Evolutionary conservation across 495 filamentous ascomycete species (phyloP).

Genomic region (Trichoderma asperelloides): DNA sequence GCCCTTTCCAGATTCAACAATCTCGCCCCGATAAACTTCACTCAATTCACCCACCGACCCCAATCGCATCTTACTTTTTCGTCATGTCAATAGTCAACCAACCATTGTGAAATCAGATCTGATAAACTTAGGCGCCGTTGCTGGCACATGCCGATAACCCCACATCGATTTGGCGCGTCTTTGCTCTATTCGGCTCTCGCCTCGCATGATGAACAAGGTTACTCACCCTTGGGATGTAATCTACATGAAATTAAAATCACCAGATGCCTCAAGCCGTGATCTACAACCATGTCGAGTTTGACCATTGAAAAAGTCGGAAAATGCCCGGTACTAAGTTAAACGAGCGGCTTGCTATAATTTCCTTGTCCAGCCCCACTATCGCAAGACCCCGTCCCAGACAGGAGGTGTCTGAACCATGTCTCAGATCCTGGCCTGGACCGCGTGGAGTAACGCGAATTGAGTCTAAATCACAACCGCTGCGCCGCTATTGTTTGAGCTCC

Average conservation of each 20-base stretch:
- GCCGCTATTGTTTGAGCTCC: background rate
- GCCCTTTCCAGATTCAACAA: background rate
- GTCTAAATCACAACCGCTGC: background rate
- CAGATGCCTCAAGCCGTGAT: background rate
- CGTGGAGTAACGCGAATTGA: background rate
- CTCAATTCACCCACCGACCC: background rate
- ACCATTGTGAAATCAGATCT: background rate
- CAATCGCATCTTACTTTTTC: too few species aligned
- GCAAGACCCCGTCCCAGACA: conserved; percentile 5
- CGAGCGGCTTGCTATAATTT: background rate
- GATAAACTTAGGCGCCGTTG: background rate
- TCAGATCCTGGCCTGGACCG: conserved; percentile 6
- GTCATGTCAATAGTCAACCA: background rate
- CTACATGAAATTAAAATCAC: background rate
- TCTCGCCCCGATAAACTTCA: background rate
- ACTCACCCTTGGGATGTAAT: background rate
- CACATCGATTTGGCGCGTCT: background rate
- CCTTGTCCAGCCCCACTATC: background rate
- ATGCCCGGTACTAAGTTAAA: background rate
- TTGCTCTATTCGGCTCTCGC: background rate
- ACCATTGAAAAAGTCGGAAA: background rate
- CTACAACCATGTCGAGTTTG: background rate
- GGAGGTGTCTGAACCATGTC: conserved; percentile 11
- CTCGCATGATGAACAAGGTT: background rate
- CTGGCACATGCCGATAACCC: background rate